Conservation (phyloP, 169 alveolate species). For the Cryptosporidium muris region DNA sequence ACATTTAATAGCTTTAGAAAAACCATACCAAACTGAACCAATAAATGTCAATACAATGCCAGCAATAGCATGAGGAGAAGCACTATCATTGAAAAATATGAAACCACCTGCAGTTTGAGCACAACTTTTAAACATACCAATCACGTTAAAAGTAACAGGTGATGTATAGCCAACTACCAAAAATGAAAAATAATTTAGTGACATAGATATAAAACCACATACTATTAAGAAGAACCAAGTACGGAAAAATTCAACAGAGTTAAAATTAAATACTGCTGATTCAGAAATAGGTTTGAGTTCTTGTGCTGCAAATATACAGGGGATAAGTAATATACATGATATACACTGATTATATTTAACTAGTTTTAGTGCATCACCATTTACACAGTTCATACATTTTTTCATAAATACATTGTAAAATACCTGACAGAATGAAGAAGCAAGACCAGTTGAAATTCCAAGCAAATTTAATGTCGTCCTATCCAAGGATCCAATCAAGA, state of each 20-base stretch:
- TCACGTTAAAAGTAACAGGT: slow-evolving; percentile 75
- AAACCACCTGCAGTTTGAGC: slow-evolving; percentile 77
- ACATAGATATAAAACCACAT: slow-evolving; percentile 60
- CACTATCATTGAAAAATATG: slow-evolving; percentile 70
- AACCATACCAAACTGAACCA: slow-evolving; percentile 72
- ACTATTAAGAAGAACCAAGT: slow-evolving; percentile 42
- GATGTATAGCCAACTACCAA: slow-evolving; percentile 66
- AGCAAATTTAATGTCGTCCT: slow-evolving; percentile 54
- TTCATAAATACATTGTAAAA: slow-evolving; percentile 76
- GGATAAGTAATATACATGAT: slow-evolving; percentile 67
- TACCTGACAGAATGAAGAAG: slow-evolving; percentile 76
- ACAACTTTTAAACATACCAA: slow-evolving; percentile 75
- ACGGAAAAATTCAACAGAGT: slow-evolving; percentile 41
- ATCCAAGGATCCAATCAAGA: slow-evolving; percentile 74
- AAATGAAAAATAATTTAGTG: slow-evolving; percentile 47
- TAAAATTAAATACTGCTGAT: slow-evolving; percentile 24
- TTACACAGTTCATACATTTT: slow-evolving; percentile 44
- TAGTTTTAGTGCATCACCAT: slow-evolving; percentile 51
- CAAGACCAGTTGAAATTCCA: slow-evolving; percentile 73
- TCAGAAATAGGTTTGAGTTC: slow-evolving; percentile 29
- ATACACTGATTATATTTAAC: slow-evolving; percentile 60
- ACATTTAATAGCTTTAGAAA: slow-evolving; percentile 51
- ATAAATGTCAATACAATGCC: slow-evolving; percentile 73
- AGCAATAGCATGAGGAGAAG: slow-evolving; percentile 45
- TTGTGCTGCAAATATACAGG: slow-evolving; percentile 66